phyloP scores from a whole-genome alignment of 2,329 filamentous ascomycete genomes.

The Dactylellina drechsleri region DNA sequence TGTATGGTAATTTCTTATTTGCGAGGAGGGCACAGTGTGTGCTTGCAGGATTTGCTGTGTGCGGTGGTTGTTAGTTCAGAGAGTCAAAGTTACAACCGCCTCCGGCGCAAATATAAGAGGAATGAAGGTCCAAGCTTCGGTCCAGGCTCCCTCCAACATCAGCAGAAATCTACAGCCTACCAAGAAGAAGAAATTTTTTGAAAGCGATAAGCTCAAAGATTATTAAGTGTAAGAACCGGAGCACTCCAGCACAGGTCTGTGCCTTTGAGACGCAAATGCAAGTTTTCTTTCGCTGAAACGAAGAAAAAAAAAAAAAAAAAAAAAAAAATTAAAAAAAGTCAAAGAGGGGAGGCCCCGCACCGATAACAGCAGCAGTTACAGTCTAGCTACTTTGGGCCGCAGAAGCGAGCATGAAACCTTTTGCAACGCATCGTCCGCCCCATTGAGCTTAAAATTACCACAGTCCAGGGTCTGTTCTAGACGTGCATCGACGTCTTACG shows the following conservation, averaged over 20 bases:
- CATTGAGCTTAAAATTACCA: conserved; percentile 38
- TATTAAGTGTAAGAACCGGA: no score
- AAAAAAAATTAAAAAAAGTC: background rate
- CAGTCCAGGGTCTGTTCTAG: background rate
- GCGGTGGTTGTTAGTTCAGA: background rate
- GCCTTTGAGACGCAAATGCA: background rate
- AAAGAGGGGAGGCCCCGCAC: conserved; percentile 19
- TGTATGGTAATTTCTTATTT: background rate
- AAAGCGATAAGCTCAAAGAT: no score
- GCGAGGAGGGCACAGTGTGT: background rate
- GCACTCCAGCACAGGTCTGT: no score
- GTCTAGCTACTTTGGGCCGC: conserved; percentile 27
- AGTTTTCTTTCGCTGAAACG: background rate
- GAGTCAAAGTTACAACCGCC: background rate
- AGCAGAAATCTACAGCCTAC: no score
- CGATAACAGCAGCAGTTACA: conserved; percentile 8
- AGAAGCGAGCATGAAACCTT: conserved; percentile 25
- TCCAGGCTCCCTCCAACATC: background rate
- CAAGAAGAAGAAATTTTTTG: no score
- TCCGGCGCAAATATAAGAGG: background rate
- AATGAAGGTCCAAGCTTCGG: conserved; percentile 1
- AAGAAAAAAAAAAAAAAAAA: conserved; percentile 11
- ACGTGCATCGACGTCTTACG: conserved; percentile 1
- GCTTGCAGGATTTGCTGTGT: conserved; percentile 3
- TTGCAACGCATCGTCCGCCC: conserved; percentile 25